Percentiles rank a stretch among this genome's conserved stretches.
Evolutionary conservation across 805 yeast genomes (phyloP).

Genomic region (Metschnikowia cubensis): DNA sequence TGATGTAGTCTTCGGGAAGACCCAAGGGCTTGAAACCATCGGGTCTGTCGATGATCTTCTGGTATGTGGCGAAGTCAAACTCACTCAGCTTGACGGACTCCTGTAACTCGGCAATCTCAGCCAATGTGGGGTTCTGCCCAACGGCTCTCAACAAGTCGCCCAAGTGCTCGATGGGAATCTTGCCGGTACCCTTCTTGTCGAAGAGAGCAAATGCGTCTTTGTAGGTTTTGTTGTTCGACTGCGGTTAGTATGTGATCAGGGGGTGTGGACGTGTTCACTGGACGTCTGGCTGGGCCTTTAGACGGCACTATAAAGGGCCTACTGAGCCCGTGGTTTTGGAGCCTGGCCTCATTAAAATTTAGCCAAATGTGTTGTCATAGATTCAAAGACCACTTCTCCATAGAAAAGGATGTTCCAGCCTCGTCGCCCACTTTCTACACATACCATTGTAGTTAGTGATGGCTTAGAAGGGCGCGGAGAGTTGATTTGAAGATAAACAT

Average conservation of each 20-base stretch:
- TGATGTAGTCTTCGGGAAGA: conserved; percentile 85
- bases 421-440: background rate
- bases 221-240: conserved; percentile 42
- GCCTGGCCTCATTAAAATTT: too few species aligned
- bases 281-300: background rate
- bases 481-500: background rate
- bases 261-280: background rate
- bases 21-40: conserved; percentile 86
- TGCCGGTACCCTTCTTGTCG: conserved; percentile 94
- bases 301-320: too few species aligned
- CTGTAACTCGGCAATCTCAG: conserved; percentile 63
- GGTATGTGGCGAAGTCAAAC: conserved; percentile 73
- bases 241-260: conserved; percentile 12
- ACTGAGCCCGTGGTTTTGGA: too few species aligned
- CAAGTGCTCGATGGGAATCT: conserved; percentile 74
- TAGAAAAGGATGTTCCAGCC: too few species aligned
- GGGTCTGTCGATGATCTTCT: conserved; percentile 74
- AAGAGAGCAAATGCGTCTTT: conserved; percentile 96
- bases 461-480: conserved; percentile 1
- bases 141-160: conserved; percentile 96
- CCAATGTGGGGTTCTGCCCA: conserved; percentile 96
- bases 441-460: conserved; percentile 3
- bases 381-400: too few species aligned
- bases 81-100: conserved; percentile 40
- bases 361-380: too few species aligned